Evolutionary conservation across 164 flowering plant species (phyloP).

Genomic region (Stephania yunnanensis): DNA sequence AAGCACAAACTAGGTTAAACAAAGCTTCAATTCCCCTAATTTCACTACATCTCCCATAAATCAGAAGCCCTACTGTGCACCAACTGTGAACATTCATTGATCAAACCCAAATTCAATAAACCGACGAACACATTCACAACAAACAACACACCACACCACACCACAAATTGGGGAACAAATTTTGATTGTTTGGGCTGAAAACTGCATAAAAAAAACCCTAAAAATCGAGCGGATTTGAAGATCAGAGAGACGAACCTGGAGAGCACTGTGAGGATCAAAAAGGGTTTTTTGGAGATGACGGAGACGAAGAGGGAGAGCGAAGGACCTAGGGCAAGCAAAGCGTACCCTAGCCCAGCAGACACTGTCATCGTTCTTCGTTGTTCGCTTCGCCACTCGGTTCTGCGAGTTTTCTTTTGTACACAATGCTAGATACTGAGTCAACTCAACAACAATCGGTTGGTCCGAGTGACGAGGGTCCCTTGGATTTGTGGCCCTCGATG

Average conservation of each 20-base stretch:
- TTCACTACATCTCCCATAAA: too few relatives aligned
- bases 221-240: background rate
- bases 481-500: too few relatives aligned
- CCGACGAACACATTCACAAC: background rate
- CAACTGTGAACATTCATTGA: background rate
- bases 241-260: slow-evolving; percentile 49
- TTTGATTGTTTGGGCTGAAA: background rate
- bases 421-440: background rate
- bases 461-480: too few relatives aligned
- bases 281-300: slow-evolving; percentile 80
- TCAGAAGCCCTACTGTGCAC: too few relatives aligned
- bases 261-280: slow-evolving; percentile 79
- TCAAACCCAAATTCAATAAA: background rate
- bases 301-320: slow-evolving; percentile 75
- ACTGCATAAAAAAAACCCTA: background rate
- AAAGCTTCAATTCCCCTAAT: background rate
- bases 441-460: too few relatives aligned
- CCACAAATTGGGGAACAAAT: background rate
- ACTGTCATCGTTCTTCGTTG: slow-evolving; percentile 51
- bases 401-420: too few relatives aligned
- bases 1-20: background rate
- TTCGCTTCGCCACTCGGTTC: too few relatives aligned
- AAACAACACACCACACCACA: background rate
- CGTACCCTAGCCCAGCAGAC: slow-evolving; percentile 89
- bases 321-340: slow-evolving; percentile 82